Evolutionary conservation across 2,329 filamentous ascomycete species (phyloP).

Genomic region (Sarocladium strictum): DNA sequence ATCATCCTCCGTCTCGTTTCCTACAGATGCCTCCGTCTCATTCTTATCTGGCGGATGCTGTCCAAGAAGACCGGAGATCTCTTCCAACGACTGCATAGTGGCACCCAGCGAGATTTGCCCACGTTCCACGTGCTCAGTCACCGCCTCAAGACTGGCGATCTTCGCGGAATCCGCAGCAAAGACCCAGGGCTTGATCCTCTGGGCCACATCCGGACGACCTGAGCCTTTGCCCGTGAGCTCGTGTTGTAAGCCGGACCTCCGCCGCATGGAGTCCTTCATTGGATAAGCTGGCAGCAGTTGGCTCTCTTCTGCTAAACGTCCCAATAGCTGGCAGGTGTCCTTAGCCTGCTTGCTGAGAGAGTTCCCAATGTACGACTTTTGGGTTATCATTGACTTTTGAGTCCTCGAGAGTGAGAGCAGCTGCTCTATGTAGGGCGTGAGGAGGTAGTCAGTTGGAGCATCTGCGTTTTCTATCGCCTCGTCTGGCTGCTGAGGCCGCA

Average conservation of each 20-base stretch:
- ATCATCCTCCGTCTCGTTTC: conserved; percentile 20
- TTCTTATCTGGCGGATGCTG: conserved; percentile 13
- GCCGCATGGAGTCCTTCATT: conserved; percentile 27
- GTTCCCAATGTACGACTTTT: conserved; percentile 51
- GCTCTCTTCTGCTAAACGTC: conserved; percentile 55
- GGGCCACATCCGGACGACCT: conserved; percentile 33
- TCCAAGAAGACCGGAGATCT: conserved; percentile 44
- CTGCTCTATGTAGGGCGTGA: conserved; percentile 50
- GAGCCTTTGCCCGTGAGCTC: conserved; percentile 30
- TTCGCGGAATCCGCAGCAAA: conserved; percentile 55
- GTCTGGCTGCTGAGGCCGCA: background rate
- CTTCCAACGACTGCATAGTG: conserved; percentile 42
- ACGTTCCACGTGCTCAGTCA: conserved; percentile 54
- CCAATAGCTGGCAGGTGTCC: conserved; percentile 43
- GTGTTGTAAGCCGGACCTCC: conserved; percentile 38
- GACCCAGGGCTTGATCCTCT: conserved; percentile 50
- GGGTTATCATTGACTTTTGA: conserved; percentile 51
- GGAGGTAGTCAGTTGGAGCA: conserved; percentile 31
- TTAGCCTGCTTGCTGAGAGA: conserved; percentile 44
- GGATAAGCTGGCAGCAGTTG: conserved; percentile 51
- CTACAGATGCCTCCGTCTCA: background rate
- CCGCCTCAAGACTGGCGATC: conserved; percentile 49
- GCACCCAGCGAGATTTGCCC: conserved; percentile 51
- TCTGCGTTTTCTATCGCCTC: background rate
- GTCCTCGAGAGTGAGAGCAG: conserved; percentile 47